Percentiles rank a stretch among this genome's conserved stretches.
Conservation (phyloP, 257 asterid species). For the Echites panduratus region DNA sequence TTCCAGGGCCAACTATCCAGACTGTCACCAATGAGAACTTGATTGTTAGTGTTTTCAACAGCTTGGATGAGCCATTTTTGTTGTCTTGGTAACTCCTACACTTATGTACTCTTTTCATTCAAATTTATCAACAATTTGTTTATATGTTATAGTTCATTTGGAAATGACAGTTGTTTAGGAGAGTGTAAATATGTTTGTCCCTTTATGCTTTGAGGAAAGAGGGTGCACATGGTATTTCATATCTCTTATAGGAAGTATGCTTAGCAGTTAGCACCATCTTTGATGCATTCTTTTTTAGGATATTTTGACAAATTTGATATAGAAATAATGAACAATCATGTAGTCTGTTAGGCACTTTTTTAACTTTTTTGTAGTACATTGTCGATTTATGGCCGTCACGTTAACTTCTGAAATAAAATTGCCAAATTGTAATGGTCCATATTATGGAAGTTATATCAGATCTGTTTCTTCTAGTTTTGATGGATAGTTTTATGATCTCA, state of each 20-base stretch:
- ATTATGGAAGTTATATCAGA: neutral
- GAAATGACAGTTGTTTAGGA: neutral
- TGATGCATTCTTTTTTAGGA: neutral
- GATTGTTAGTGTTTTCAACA: constrained; percentile 36
- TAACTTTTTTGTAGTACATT: neutral
- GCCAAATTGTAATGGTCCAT: neutral
- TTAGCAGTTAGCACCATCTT: neutral
- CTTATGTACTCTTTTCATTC: neutral
- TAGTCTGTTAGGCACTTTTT: neutral
- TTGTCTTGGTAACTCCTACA: constrained; percentile 32
- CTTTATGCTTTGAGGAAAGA: neutral
- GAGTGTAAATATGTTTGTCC: neutral
- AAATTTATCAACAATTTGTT: neutral
- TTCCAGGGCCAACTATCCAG: constrained; percentile 43
- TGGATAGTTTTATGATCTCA: neutral
- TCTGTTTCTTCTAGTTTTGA: neutral
- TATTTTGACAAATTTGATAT: neutral
- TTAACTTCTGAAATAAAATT: neutral
- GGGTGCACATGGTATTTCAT: neutral
- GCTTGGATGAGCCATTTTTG: constrained; percentile 39
- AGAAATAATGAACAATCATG: neutral
- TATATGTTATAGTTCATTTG: neutral
- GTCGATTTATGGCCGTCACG: neutral
- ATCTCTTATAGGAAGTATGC: neutral
- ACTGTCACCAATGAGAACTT: constrained; percentile 40